Percentiles rank a stretch among this genome's conserved stretches.
Evolutionary conservation across 192 early-diverging fungal species (phyloP).

Genomic region (Chytriomyces sp.): DNA sequence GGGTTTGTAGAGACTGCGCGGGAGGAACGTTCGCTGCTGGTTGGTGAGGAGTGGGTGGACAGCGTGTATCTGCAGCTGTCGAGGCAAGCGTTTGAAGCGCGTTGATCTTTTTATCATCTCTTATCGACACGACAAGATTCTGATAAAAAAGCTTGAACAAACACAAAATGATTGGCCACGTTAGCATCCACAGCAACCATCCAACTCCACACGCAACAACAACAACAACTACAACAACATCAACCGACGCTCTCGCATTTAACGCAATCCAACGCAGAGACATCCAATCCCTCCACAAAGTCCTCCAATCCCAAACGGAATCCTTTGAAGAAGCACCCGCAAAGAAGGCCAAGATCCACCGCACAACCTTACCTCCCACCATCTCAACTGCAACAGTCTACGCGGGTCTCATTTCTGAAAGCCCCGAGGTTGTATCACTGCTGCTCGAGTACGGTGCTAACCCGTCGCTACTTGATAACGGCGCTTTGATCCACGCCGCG

Average conservation of each 20-base stretch:
- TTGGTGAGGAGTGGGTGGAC: slow-evolving; percentile 19
- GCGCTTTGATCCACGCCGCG: slow-evolving; percentile 21
- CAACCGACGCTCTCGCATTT: too few relatives aligned
- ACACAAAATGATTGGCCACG: too few relatives aligned
- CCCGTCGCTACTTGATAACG: slow-evolving; percentile 20
- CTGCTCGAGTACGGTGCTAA: slow-evolving; percentile 1
- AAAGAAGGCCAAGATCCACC: too few relatives aligned
- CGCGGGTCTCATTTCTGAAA: slow-evolving; percentile 1
- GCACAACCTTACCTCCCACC: not conserved
- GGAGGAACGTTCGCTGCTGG: not conserved
- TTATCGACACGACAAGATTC: too few relatives aligned
- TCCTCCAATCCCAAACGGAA: too few relatives aligned
- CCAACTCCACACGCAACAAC: too few relatives aligned
- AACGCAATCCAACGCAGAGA: too few relatives aligned
- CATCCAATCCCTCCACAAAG: too few relatives aligned
- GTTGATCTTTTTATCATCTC: too few relatives aligned
- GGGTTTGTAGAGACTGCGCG: slow-evolving; percentile 5
- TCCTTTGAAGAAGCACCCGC: not conserved
- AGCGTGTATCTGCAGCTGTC: slow-evolving; percentile 14
- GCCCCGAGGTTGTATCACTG: slow-evolving; percentile 4
- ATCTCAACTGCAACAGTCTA: slow-evolving; percentile 6
- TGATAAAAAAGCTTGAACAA: too few relatives aligned
- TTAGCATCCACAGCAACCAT: too few relatives aligned
- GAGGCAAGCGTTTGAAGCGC: not conserved
- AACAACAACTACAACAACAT: too few relatives aligned